phyloP scores from a whole-genome alignment of 345 rosid species.

The Eucalyptus virginea region DNA sequence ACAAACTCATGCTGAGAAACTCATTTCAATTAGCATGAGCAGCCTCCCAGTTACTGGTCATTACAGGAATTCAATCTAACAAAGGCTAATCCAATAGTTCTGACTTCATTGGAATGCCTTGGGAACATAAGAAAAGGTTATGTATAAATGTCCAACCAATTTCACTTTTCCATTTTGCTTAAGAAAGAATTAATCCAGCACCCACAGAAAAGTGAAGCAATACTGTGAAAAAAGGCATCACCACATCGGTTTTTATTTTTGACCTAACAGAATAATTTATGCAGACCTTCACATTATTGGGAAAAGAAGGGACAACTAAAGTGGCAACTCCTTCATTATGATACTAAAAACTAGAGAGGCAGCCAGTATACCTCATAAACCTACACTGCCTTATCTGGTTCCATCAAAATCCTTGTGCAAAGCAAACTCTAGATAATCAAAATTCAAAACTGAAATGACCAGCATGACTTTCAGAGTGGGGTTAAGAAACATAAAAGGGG shows the following conservation, averaged over 20 bases:
- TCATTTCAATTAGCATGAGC: not conserved
- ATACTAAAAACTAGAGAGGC: not conserved
- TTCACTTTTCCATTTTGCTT: not conserved
- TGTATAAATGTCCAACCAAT: not conserved
- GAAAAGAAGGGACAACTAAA: not conserved
- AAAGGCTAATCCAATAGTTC: not conserved
- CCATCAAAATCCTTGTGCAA: not conserved
- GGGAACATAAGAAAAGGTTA: not conserved
- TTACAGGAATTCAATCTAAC: not conserved
- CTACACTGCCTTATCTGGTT: not conserved
- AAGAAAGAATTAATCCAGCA: not conserved
- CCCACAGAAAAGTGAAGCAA: not conserved
- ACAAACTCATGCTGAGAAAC: not conserved
- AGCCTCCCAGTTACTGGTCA: not conserved
- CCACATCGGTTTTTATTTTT: not conserved
- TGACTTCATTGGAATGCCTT: not conserved
- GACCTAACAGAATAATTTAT: not conserved
- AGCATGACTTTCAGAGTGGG: not conserved
- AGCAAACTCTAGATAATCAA: not conserved
- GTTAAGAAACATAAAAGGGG: not conserved
- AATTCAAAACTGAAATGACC: not conserved
- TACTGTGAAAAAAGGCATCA: not conserved
- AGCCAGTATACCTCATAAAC: not conserved
- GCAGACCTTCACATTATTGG: not conserved
- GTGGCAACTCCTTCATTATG: not conserved